Evolutionary conservation across 2,329 filamentous ascomycete genomes (phyloP).

Genomic region (Fusarium dimerum): DNA sequence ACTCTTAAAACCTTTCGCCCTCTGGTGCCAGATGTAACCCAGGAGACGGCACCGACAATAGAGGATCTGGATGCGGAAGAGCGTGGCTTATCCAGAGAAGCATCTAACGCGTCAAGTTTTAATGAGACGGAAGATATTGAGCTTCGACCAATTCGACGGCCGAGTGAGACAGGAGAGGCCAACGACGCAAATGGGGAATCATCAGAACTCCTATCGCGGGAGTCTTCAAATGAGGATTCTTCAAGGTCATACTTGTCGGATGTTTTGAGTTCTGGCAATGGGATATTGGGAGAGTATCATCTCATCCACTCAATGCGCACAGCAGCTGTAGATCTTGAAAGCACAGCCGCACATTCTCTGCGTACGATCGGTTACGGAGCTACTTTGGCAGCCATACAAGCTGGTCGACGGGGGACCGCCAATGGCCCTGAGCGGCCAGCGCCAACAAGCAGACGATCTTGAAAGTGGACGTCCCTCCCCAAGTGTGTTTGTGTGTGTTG

Average conservation of each 20-base stretch:
- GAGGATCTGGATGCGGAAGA: constrained; percentile 61
- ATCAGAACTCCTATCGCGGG: constrained; percentile 27
- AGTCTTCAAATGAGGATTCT: constrained; percentile 30
- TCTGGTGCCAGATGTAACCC: constrained; percentile 32
- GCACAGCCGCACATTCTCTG: constrained; percentile 51
- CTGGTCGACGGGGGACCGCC: constrained; percentile 37
- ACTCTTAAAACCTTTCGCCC: constrained; percentile 43
- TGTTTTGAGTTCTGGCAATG: constrained; percentile 56
- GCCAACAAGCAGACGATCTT: constrained; percentile 23
- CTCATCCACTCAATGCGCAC: constrained; percentile 50
- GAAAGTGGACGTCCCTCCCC: constrained; percentile 5
- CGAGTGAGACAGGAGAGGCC: constrained; percentile 25
- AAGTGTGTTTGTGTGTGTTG: constrained; percentile 1
- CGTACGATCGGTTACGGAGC: constrained; percentile 57
- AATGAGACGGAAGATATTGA: constrained; percentile 48
- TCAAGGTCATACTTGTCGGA: constrained; percentile 45
- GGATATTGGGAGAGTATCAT: constrained; percentile 54
- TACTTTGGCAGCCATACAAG: constrained; percentile 53
- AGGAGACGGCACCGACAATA: constrained; percentile 32
- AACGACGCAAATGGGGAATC: constrained; percentile 28
- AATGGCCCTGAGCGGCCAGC: constrained; percentile 19
- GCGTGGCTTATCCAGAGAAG: constrained; percentile 48
- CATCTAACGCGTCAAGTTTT: constrained; percentile 34
- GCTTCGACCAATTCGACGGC: constrained; percentile 38
- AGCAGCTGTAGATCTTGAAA: constrained; percentile 48